phyloP scores from a whole-genome alignment of 129 eudicot species.

The Deinandra increscens region DNA sequence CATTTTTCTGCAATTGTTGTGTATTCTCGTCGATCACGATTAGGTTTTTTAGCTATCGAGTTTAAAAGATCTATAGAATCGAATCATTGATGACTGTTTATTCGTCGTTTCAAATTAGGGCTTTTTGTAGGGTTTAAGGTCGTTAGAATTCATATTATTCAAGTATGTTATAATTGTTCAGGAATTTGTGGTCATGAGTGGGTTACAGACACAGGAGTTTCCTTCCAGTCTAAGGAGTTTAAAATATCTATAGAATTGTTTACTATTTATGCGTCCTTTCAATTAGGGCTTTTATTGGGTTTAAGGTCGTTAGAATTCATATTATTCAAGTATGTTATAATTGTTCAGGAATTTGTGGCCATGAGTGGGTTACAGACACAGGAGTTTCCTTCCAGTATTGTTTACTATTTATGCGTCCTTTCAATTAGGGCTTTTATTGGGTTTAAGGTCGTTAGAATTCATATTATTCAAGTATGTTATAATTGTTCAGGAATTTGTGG shows the following conservation, averaged over 20 bases:
- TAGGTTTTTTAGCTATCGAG: not conserved
- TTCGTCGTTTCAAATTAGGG: not conserved
- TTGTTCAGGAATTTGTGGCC: too few relatives aligned
- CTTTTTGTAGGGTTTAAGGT: constrained; percentile 4
- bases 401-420: not conserved
- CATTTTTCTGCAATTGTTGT: not conserved
- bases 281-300: too few relatives aligned
- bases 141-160: not conserved
- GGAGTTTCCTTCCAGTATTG: too few relatives aligned
- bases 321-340: too few relatives aligned
- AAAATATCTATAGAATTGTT: too few relatives aligned
- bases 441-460: not conserved
- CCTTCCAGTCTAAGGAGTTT: constrained; percentile 40
- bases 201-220: constrained; percentile 42
- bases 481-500: constrained; percentile 22
- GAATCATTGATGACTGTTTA: not conserved
- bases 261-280: too few relatives aligned
- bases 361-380: too few relatives aligned
- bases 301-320: too few relatives aligned
- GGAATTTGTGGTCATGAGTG: constrained; percentile 48
- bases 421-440: not conserved
- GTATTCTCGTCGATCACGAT: not conserved
- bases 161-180: too few relatives aligned
- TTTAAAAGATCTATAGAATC: not conserved
- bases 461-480: not conserved